Evolutionary conservation across 2,329 filamentous ascomycete genomes (phyloP), one percentile per base, ranked within the genome.

Genomic region (Thermomyces lanuginosus): DNA sequence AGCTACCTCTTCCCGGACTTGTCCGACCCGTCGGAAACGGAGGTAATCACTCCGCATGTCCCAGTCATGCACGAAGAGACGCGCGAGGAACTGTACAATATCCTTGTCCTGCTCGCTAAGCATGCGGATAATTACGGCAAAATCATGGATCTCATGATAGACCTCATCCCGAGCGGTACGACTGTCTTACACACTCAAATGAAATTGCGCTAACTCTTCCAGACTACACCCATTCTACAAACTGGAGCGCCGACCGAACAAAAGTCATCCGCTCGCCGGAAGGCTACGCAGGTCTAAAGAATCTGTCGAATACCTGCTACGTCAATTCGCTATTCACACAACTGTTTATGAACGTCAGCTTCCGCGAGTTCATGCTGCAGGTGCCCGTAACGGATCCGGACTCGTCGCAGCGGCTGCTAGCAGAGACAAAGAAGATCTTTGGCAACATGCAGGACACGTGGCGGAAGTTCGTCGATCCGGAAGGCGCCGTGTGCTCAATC

Each of bases 281-380:
- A 35, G 83, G 82, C 11, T 92, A 92, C 46, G 72, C 78, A n/a
- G 89, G 89, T 1, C 55, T 98, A n/a, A 68, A 68, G 30, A 98
- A 98, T 43, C 65, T 93, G 9, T 89, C 82, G 6, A 92, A 93
- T 46, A 95, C 91, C 1, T 98, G 89, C 53, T 98, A 98, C 48
- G 67, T 95, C 46, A 98, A 98, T 48, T 95, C 89, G 0, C 61
- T 98, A 1, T 66, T 95, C 34, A 86, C 83, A 0, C 89, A 98
- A 46, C 68, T 98, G 0, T 98, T 86, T 59, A 95, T 93, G 82
- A 95, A 98, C 45, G 57, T 79, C 9, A 66, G 72, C 5, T 95
- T 98, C 43, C 75, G 89, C 10, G 65, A 69, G 9, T 92, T 95
- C 49, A 78, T 98, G 39, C 63, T 95, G 33, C 53, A 61, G 30